Percentiles rank a stretch among this genome's conserved stretches.
Conservation (phyloP, 352 stramenopile genomes). For the Phytophthora pistaciae region DNA sequence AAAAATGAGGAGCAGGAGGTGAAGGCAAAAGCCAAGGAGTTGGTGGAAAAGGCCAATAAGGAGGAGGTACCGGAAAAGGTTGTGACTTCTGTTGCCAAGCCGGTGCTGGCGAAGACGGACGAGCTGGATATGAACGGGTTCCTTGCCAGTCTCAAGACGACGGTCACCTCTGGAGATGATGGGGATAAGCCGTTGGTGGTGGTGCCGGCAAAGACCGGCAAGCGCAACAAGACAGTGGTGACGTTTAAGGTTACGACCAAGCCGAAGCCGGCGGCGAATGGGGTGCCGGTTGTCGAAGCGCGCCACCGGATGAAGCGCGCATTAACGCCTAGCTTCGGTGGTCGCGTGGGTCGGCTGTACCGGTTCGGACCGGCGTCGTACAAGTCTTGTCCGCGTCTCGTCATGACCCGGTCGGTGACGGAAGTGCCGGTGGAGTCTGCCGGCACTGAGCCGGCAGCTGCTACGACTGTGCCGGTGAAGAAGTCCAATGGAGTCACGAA, state of each 20-base stretch:
- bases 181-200: constrained; percentile 26
- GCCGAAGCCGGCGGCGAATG: constrained; percentile 15
- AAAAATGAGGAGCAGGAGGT: constrained; percentile 41
- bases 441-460: not conserved
- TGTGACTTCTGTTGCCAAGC: constrained; percentile 13
- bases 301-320: constrained; percentile 28
- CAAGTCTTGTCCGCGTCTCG: constrained; percentile 32
- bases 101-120: constrained; percentile 36
- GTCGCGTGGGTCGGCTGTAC: constrained; percentile 47
- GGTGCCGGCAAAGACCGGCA: constrained; percentile 15
- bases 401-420: constrained; percentile 40
- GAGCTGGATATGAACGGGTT: constrained; percentile 78
- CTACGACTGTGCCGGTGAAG: not conserved
- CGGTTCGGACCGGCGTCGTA: constrained; percentile 32
- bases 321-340: constrained; percentile 43
- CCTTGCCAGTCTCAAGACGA: constrained; percentile 68
- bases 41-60: constrained; percentile 7
- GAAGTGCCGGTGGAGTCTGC: constrained; percentile 24
- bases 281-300: not conserved
- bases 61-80: constrained; percentile 29
- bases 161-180: constrained; percentile 13
- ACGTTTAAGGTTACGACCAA: constrained; percentile 46
- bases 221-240: constrained; percentile 42
- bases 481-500: not conserved
- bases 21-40: constrained; percentile 38